Evolutionary conservation across 1,284 basidiomycete species (phyloP).

Genomic region (Amylostereum areolatum): DNA sequence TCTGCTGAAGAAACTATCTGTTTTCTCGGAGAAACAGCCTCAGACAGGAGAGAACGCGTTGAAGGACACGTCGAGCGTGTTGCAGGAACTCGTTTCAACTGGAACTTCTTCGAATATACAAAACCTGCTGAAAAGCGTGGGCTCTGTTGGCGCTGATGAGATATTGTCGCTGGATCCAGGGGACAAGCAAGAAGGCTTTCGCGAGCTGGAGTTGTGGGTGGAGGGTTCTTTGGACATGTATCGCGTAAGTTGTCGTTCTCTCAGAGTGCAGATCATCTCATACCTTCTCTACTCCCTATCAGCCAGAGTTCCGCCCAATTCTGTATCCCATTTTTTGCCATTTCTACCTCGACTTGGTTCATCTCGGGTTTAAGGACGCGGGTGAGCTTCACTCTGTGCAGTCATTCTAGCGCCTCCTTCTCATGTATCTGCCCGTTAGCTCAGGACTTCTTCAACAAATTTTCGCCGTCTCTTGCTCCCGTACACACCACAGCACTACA

Average conservation of each 20-base stretch:
- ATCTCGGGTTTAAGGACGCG: slow-evolving; percentile 85
- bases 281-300: slow-evolving; percentile 9
- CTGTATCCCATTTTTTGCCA: slow-evolving; percentile 96
- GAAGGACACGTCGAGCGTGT: slow-evolving; percentile 57
- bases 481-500: slow-evolving; percentile 73
- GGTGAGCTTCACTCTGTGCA: slow-evolving; percentile 42
- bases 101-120: slow-evolving; percentile 65
- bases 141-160: slow-evolving; percentile 75
- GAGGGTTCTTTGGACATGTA: slow-evolving; percentile 88
- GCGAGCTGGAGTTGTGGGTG: slow-evolving; percentile 90
- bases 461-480: slow-evolving; percentile 66
- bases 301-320: slow-evolving; percentile 92
- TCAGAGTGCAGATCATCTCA: slow-evolving; percentile 2
- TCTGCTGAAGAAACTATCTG: slow-evolving; percentile 57
- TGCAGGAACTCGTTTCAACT: slow-evolving; percentile 61
- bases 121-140: slow-evolving; percentile 68
- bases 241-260: slow-evolving; percentile 40
- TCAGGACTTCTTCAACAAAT: slow-evolving; percentile 68
- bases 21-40: slow-evolving; percentile 59
- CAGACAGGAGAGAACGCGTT: slow-evolving; percentile 59
- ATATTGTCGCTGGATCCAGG: slow-evolving; percentile 81
- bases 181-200: slow-evolving; percentile 84
- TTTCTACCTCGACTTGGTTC: slow-evolving; percentile 93
- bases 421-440: slow-evolving; percentile 35
- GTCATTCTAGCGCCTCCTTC: slow-evolving; percentile 3